Evolutionary conservation across 345 rosid genomes (phyloP).

Genomic region (Salix udensis): DNA sequence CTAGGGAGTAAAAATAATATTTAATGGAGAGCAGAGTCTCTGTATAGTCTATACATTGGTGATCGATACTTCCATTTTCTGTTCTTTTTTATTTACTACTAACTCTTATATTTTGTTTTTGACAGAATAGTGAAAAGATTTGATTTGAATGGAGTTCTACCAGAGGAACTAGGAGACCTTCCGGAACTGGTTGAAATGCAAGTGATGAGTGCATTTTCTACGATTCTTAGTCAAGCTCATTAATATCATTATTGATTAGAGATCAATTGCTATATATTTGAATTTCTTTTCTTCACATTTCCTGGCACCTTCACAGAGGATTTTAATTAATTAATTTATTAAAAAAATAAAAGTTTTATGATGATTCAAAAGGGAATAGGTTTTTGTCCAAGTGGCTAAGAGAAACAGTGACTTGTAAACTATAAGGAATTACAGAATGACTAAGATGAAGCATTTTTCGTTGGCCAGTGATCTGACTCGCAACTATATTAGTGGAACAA

Average conservation of each 20-base stretch:
- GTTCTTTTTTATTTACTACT: neutral
- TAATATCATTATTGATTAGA: no score
- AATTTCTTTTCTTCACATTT: no score
- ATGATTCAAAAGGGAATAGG: no score
- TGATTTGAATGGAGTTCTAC: conserved; percentile 56
- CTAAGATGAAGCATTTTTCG: neutral
- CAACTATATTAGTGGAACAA: conserved; percentile 66
- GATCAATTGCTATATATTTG: neutral
- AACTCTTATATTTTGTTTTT: neutral
- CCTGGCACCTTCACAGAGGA: neutral
- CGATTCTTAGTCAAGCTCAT: neutral
- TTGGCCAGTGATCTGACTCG: conserved; percentile 61
- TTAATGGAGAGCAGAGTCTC: no score
- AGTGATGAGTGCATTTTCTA: conserved; percentile 12
- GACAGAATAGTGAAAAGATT: conserved; percentile 49
- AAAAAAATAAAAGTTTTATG: no score
- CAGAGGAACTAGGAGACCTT: conserved; percentile 65
- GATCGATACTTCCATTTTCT: neutral
- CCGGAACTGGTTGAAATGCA: conserved; percentile 49
- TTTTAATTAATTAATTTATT: no score
- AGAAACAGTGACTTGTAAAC: neutral
- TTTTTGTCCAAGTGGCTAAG: neutral
- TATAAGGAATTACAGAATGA: neutral
- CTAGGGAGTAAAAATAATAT: no score
- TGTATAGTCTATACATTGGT: no score